A percentile compares a stretch with the other conserved stretches of the same genome.
phyloP scores from a whole-genome alignment of 768 basidiomycete genomes.

The Terana coerulea region DNA sequence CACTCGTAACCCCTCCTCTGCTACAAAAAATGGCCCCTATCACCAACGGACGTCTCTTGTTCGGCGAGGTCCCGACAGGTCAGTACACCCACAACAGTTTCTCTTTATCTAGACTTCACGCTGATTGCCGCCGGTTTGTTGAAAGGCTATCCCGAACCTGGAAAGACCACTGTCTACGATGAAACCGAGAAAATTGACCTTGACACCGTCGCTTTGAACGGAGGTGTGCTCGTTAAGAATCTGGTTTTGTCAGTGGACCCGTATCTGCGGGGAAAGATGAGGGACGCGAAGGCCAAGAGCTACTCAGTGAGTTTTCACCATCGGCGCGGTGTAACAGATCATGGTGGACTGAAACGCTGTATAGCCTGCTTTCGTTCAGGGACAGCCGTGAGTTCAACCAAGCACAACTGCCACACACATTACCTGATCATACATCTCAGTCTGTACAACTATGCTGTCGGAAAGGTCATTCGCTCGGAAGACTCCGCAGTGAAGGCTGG shows the following conservation, averaged over 20 bases:
- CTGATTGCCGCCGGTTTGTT: neutral
- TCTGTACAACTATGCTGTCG: conserved; percentile 22
- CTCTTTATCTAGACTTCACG: neutral
- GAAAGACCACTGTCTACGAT: conserved; percentile 25
- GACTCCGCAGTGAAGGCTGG: conserved; percentile 17
- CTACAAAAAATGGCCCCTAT: conserved; percentile 26
- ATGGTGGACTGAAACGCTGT: too few relatives aligned
- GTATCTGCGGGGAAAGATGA: conserved; percentile 18
- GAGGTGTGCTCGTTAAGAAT: conserved; percentile 28
- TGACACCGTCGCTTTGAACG: conserved; percentile 22
- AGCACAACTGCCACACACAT: neutral
- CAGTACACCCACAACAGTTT: conserved; percentile 5
- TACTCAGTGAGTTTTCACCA: conserved; percentile 13
- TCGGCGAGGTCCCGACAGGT: conserved; percentile 26
- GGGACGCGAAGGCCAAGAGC: conserved; percentile 1
- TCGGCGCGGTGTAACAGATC: too few relatives aligned
- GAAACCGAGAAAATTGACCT: conserved; percentile 24
- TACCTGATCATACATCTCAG: conserved; percentile 30
- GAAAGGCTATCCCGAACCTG: conserved; percentile 27
- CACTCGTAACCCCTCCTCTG: neutral
- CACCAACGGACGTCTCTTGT: conserved; percentile 25
- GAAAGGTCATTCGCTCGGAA: conserved; percentile 26
- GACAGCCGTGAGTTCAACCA: conserved; percentile 24
- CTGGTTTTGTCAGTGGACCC: conserved; percentile 22
- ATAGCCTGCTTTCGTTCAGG: conserved; percentile 21